Evolutionary conservation across 2,329 filamentous ascomycete genomes (phyloP), one percentile per base, ranked within the genome.

Genomic region (Thelonectria rubi): DNA sequence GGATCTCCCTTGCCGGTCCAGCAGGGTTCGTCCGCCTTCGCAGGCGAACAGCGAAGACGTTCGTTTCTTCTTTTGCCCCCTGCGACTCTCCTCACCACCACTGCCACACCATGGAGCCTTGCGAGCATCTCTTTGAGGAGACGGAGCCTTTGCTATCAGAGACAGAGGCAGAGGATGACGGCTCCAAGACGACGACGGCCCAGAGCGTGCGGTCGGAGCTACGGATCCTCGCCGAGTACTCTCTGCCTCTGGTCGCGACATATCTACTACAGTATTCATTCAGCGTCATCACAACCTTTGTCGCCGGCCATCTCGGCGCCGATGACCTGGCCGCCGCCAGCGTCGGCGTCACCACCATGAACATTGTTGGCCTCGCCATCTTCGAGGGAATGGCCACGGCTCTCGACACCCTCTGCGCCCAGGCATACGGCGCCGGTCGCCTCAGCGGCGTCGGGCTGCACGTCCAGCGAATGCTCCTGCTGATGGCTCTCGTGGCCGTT

Each of bases 231-330:
- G 32, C 54, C 5, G 53, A 52, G 18, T 66, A 65, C 14, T 82
- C 81, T 0, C 60, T 80, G 2, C 83, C 84, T 7, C 74, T 86
- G 18, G 80, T 83, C 52, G 73, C 80, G n/a, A 86, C 83, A 1
- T 86, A 84, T 62, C 70, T 86, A 1, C 75, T 86, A 5, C 82
- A 86, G 63, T 86, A 85, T 65, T 82, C 78, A 8, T 84, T 82
- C 65, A 82, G 75, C 55, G 73, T 85, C 34, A 79, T 84, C 56
- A 83, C 81, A 1, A 83, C 82, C 20, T 79, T 84, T 40, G 80
- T 83, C 1, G 83, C 82, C 0, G 83, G 84, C 1, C 83, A 83
- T 66, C 77, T 86, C 9, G 79, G 83, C 18, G 81, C 81, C 3
- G 79, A 82, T 65, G 83, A 84, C 59, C 71, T 86, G 10, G 84